These are phyloP conservation scores for Protomyces inouyei DNA, from an alignment of 1,139 yeast genomes.

Conservation along the genomic window DNA sequence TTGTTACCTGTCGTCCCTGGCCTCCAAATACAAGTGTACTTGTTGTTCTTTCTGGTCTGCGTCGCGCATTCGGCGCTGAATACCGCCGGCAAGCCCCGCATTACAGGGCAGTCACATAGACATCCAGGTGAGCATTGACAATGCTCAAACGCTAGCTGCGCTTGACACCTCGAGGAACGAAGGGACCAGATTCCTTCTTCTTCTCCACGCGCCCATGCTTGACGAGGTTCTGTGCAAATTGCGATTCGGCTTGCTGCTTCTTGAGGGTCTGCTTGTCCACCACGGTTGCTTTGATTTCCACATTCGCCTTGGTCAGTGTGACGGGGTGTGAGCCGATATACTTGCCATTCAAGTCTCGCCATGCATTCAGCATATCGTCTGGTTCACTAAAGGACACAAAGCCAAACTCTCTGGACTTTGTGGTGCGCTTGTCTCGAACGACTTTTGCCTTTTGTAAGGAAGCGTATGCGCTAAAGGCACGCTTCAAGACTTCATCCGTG, in stretches of 20 bases:
- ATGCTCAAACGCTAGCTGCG: neutral
- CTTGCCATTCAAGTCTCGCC: slow-evolving; percentile 67
- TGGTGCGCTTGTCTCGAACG: slow-evolving; percentile 47
- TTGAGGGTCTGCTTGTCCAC: slow-evolving; percentile 20
- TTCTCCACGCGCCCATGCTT: slow-evolving; percentile 12
- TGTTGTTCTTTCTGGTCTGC: no score
- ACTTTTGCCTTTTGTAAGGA: slow-evolving; percentile 55
- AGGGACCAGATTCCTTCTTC: slow-evolving; percentile 3
- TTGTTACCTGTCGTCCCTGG: neutral
- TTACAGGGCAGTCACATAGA: neutral
- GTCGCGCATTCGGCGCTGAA: no score
- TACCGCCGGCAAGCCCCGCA: neutral
- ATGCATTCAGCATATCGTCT: slow-evolving; percentile 61
- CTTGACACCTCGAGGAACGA: slow-evolving; percentile 13
- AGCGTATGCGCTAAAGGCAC: slow-evolving; percentile 51
- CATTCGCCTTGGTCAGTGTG: slow-evolving; percentile 56
- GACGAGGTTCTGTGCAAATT: slow-evolving; percentile 15
- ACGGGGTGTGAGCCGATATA: slow-evolving; percentile 72
- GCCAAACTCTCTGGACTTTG: slow-evolving; percentile 69
- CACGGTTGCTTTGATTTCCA: slow-evolving; percentile 26
- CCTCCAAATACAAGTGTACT: no score
- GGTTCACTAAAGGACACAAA: slow-evolving; percentile 71
- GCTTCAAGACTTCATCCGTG: slow-evolving; percentile 50
- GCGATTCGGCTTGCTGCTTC: slow-evolving; percentile 23
- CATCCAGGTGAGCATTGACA: no score